These are phyloP conservation scores for Periconia sp. DNA, from an alignment of 2,329 filamentous ascomycete species.

Conservation along the genomic window DNA sequence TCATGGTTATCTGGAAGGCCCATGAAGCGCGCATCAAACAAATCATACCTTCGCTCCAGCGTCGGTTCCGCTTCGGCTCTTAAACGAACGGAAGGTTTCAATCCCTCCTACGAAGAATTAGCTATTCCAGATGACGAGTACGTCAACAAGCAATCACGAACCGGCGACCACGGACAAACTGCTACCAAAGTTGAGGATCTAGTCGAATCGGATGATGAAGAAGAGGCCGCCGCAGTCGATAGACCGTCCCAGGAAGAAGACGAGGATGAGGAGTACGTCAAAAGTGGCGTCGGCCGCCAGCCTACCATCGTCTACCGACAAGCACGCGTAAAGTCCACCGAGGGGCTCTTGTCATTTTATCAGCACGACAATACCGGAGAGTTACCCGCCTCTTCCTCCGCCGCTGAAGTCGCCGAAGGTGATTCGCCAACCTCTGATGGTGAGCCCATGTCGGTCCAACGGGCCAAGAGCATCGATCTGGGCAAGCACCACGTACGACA, in stretches of 20 bases:
- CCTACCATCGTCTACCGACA: slow-evolving; percentile 67
- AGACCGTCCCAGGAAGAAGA: slow-evolving; percentile 16
- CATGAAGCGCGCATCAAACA: slow-evolving; percentile 51
- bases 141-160: slow-evolving; percentile 58
- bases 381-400: slow-evolving; percentile 30
- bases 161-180: slow-evolving; percentile 46
- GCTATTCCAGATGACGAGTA: slow-evolving; percentile 73
- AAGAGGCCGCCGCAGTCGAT: slow-evolving; percentile 20
- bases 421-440: slow-evolving; percentile 35
- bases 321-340: slow-evolving; percentile 60
- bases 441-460: slow-evolving; percentile 50
- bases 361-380: slow-evolving; percentile 34
- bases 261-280: slow-evolving; percentile 48
- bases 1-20: slow-evolving; percentile 89
- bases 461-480: slow-evolving; percentile 71
- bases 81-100: slow-evolving; percentile 55
- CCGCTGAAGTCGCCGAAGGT: slow-evolving; percentile 30
- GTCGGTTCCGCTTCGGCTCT: slow-evolving; percentile 44
- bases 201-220: slow-evolving; percentile 48
- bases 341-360: slow-evolving; percentile 60
- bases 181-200: slow-evolving; percentile 34
- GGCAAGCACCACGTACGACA: slow-evolving; percentile 67
- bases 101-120: slow-evolving; percentile 66
- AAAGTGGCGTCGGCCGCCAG: slow-evolving; percentile 56
- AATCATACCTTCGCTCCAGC: slow-evolving; percentile 50